phyloP scores from a whole-genome alignment of 106 monocot genomes.

The Gastrodia elata region DNA sequence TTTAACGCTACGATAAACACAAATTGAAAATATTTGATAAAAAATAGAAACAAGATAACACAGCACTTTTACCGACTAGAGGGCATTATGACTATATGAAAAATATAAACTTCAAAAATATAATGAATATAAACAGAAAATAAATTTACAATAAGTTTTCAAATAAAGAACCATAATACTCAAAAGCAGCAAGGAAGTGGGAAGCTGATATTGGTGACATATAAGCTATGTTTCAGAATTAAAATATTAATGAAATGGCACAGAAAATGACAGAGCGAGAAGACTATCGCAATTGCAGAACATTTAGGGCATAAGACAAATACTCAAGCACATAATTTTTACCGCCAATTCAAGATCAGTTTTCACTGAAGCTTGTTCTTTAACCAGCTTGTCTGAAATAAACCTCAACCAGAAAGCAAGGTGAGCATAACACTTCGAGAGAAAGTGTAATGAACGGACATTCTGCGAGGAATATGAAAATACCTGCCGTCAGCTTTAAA shows the following conservation, averaged over 20 bases:
- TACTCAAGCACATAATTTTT: constrained; percentile 12
- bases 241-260: not conserved
- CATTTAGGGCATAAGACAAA: not conserved
- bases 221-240: not conserved
- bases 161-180: not conserved
- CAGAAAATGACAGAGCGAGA: not conserved
- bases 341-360: constrained; percentile 94
- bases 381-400: constrained; percentile 88
- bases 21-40: not conserved
- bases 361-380: constrained; percentile 91
- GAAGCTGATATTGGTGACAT: not conserved
- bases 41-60: not conserved
- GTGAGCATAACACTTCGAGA: not conserved
- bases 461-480: not conserved
- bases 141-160: not conserved
- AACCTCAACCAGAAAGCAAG: constrained; percentile 15
- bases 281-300: not conserved
- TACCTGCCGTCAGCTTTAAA: constrained; percentile 88
- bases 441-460: not conserved
- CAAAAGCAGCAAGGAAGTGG: not conserved
- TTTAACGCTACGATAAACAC: not conserved
- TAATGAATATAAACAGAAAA: no score
- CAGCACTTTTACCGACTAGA: no score
- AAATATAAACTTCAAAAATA: no score
- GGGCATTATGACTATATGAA: no score